These are phyloP conservation scores for Russula sp. DNA, from an alignment of 768 basidiomycete species.

Conservation along the genomic window DNA sequence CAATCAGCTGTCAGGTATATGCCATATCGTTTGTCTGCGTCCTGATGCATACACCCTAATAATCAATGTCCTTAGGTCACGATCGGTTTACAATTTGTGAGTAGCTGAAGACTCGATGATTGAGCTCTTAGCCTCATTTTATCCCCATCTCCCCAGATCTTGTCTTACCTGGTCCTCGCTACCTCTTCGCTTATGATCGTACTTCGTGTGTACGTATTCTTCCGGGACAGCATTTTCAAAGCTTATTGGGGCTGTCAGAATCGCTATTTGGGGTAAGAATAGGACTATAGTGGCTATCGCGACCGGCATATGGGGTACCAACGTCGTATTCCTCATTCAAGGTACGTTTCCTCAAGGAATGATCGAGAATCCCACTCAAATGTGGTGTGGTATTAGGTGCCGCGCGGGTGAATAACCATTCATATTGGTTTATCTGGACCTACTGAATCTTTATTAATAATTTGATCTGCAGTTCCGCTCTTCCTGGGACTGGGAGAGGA, in stretches of 20 bases:
- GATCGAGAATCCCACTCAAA: too few relatives aligned
- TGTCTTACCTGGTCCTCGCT: not conserved
- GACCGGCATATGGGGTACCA: not conserved
- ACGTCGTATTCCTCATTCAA: not conserved
- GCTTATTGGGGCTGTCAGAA: not conserved
- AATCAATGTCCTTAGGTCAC: not conserved
- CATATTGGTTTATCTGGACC: too few relatives aligned
- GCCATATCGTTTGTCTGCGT: not conserved
- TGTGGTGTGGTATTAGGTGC: not conserved
- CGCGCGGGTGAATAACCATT: too few relatives aligned
- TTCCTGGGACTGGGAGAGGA: not conserved
- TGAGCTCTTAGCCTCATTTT: not conserved
- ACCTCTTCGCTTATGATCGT: too few relatives aligned
- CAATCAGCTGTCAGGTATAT: slow-evolving; percentile 19
- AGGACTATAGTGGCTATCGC: not conserved
- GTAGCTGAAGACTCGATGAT: not conserved
- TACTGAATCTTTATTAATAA: not conserved
- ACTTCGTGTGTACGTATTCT: not conserved
- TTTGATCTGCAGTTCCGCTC: not conserved
- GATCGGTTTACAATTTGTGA: not conserved
- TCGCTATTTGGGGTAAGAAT: not conserved
- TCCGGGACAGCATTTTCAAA: not conserved
- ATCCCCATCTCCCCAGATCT: not conserved
- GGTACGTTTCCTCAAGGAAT: not conserved
- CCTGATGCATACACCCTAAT: not conserved